Conservation (phyloP, 2,329 filamentous ascomycete genomes). For the Aspergillus felis region DNA sequence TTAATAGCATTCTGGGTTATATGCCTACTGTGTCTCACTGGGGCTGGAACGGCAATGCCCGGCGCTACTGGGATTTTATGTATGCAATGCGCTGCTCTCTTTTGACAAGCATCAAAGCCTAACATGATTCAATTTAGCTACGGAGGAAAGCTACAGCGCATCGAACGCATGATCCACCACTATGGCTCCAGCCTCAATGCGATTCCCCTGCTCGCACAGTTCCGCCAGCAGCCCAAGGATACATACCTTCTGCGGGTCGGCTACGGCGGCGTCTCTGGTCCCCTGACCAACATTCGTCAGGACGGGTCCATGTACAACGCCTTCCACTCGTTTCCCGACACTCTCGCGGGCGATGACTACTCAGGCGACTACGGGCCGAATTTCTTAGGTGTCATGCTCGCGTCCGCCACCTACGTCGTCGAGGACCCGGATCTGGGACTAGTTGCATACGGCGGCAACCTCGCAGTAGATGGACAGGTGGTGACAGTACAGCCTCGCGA, state of each 20-base stretch:
- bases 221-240: slow-evolving; percentile 30
- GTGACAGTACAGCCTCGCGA: slow-evolving; percentile 16
- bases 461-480: neutral
- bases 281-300: slow-evolving; percentile 53
- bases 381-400: slow-evolving; percentile 51
- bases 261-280: slow-evolving; percentile 52
- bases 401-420: slow-evolving; percentile 49
- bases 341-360: slow-evolving; percentile 54
- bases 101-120: neutral
- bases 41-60: slow-evolving; percentile 61
- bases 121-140: slow-evolving; percentile 21
- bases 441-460: slow-evolving; percentile 49
- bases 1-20: slow-evolving; percentile 54
- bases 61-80: slow-evolving; percentile 59
- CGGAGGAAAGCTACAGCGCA: slow-evolving; percentile 39
- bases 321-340: slow-evolving; percentile 57
- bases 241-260: slow-evolving; percentile 52
- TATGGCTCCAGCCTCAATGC: slow-evolving; percentile 59
- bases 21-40: slow-evolving; percentile 58
- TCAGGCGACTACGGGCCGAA: slow-evolving; percentile 56
- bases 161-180: slow-evolving; percentile 55
- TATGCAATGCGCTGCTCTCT: neutral
- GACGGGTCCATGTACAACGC: slow-evolving; percentile 54
- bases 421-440: slow-evolving; percentile 44
- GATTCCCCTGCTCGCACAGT: slow-evolving; percentile 51